A percentile compares a stretch with the other conserved stretches of the same genome.
phyloP scores from a whole-genome alignment of 2,329 filamentous ascomycete genomes.

The Penicillium sp. region DNA sequence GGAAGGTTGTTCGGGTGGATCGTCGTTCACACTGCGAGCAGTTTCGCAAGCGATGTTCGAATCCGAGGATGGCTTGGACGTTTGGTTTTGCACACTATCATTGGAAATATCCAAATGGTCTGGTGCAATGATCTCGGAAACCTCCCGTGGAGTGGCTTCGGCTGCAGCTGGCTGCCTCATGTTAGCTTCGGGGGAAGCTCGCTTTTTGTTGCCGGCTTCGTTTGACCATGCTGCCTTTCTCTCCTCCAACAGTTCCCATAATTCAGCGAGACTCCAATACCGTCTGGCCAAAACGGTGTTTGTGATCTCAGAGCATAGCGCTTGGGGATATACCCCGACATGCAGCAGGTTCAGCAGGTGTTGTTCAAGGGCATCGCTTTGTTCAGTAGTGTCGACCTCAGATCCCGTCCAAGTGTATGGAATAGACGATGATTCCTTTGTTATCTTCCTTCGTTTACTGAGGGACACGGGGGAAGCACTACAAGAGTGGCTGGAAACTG shows the following conservation, averaged over 20 bases:
- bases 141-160: not conserved
- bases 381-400: not conserved
- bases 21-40: not conserved
- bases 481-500: no score
- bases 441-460: not conserved
- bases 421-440: not conserved
- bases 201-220: not conserved
- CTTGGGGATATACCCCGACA: conserved; percentile 11
- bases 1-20: not conserved
- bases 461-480: not conserved
- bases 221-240: conserved; percentile 16
- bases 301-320: not conserved
- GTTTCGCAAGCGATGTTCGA: not conserved
- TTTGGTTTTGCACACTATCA: not conserved
- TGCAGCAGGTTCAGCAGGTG: conserved; percentile 16
- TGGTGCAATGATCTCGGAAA: not conserved
- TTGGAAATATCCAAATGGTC: not conserved
- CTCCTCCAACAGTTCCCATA: conserved; percentile 20
- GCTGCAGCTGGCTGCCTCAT: not conserved
- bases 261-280: conserved; percentile 26
- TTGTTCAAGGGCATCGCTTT: conserved; percentile 4
- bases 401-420: conserved; percentile 16
- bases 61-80: not conserved
- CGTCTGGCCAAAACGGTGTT: not conserved
- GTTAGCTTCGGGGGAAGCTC: not conserved